A percentile compares a stretch with the other conserved stretches of the same genome.
These are phyloP conservation scores for Anastatica hierochuntica DNA, from an alignment of 345 rosid species.

Conservation along the genomic window DNA sequence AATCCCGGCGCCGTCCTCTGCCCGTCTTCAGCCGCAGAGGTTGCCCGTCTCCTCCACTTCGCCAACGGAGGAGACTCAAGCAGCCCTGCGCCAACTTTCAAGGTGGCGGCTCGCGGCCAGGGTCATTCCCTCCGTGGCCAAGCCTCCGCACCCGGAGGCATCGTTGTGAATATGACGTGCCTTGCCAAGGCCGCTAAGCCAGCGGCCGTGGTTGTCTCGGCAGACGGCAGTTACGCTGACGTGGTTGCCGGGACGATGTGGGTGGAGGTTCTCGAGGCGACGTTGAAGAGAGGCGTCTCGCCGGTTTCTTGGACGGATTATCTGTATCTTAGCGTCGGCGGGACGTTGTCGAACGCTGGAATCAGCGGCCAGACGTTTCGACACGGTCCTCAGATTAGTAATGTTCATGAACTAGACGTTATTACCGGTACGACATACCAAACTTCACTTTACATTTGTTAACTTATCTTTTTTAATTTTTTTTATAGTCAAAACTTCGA, in stretches of 20 bases:
- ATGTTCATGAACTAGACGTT: conserved; percentile 74
- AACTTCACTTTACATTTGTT: neutral
- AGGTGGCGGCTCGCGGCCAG: conserved; percentile 65
- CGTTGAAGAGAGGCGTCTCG: conserved; percentile 44
- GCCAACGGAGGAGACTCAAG: conserved; percentile 18
- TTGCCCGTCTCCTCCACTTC: conserved; percentile 33
- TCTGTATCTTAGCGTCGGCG: conserved; percentile 77
- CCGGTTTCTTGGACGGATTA: conserved; percentile 87
- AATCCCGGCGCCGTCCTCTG: conserved; percentile 60
- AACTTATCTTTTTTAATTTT: too few relatives aligned
- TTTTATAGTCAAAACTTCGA: too few relatives aligned
- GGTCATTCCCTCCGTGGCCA: conserved; percentile 76
- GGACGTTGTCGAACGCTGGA: conserved; percentile 92
- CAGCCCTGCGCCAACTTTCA: conserved; percentile 24
- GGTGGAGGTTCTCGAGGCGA: conserved; percentile 57
- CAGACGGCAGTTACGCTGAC: conserved; percentile 45
- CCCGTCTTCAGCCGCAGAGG: conserved; percentile 49
- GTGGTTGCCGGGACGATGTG: conserved; percentile 72
- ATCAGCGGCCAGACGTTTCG: conserved; percentile 81
- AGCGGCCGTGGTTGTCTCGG: conserved; percentile 16
- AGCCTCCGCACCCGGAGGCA: conserved; percentile 56
- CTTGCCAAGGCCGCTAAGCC: conserved; percentile 24
- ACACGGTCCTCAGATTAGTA: conserved; percentile 92
- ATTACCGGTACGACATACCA: conserved; percentile 52
- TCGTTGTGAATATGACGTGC: conserved; percentile 62